Conservation (phyloP, 345 rosid genomes). For the Lepidium africanum region DNA sequence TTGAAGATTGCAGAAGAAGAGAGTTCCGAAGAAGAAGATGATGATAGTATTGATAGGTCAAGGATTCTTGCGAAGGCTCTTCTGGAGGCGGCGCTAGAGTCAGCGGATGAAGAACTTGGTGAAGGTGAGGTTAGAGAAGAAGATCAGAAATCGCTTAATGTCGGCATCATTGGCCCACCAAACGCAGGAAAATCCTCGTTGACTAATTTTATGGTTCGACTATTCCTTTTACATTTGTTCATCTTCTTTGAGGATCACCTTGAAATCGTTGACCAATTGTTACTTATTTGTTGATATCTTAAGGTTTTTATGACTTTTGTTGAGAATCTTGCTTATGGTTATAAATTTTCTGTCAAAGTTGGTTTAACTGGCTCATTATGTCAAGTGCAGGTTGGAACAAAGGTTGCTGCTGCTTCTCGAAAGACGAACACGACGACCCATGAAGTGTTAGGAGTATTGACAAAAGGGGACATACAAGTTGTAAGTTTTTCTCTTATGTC, state of each 20-base stretch:
- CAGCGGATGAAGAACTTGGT: slow-evolving; percentile 50
- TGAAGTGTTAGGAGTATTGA: slow-evolving; percentile 91
- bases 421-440: slow-evolving; percentile 94
- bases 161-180: slow-evolving; percentile 92
- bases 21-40: slow-evolving; percentile 41
- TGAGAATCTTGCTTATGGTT: not conserved
- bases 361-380: not conserved
- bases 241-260: not conserved
- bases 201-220: slow-evolving; percentile 71
- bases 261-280: not conserved
- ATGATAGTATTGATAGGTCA: slow-evolving; percentile 36
- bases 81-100: slow-evolving; percentile 65
- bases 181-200: slow-evolving; percentile 91
- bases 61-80: slow-evolving; percentile 66
- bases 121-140: slow-evolving; percentile 71
- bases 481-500: slow-evolving; percentile 37
- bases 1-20: slow-evolving; percentile 20
- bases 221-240: not conserved
- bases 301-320: no score
- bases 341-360: not conserved
- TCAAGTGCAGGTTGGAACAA: slow-evolving; percentile 64
- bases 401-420: slow-evolving; percentile 93
- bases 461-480: slow-evolving; percentile 69
- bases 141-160: slow-evolving; percentile 84
- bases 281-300: not conserved